Base-by-base conservation (phyloP, 1,139 yeast species). In the Candida frijolesensis region DNA sequence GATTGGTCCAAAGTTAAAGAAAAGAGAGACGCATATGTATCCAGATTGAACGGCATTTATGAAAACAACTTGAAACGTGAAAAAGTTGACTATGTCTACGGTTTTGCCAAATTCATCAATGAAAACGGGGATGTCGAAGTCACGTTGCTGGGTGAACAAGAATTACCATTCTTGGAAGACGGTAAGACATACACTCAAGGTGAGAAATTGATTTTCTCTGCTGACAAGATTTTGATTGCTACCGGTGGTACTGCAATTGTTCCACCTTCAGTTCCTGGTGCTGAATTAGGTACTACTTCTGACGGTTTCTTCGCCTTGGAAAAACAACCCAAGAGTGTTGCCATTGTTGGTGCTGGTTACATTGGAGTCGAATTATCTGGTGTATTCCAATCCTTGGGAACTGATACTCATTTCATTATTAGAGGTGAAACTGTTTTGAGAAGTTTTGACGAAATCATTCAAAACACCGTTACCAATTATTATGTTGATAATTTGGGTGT, bases 261-360 rank as follows among this genome's bases (percentile, higher is more conserved):
- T 42, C 96, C 97, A 35, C 80, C 79, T 4, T 63, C 74, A 19
- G 82, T 91, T 46, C 87, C 85, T 51, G 98, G 98, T 48, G 80
- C 85, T 48, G 96, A 91, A 64, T 76, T 80, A 56, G 98, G 97
- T 55, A 86, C 83, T 56, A 85, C 89, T 49, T 90, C 97, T 15
- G 96, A 94, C 67, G 97, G 97, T 1, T 95, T 95, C 69, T 94
- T 94, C 64, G 83, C 80, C 56, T 76, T 94, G 58, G 84, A 79
- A 54, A 65, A 74, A 44, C 98, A 92, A 71, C 99, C 99, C 46
- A 86, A 89, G 70, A 79, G 84, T 48, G 99, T 94, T 29, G 98
- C 96, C 1, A 79, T 95, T 56, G 96, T 94, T 14, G 99, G 99
- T 59, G 97, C 97, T 38, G 99, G 99, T 44, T 94, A 94, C 74